Conservation (phyloP, 2,329 filamentous ascomycete genomes). For the Fusarium sororula region DNA sequence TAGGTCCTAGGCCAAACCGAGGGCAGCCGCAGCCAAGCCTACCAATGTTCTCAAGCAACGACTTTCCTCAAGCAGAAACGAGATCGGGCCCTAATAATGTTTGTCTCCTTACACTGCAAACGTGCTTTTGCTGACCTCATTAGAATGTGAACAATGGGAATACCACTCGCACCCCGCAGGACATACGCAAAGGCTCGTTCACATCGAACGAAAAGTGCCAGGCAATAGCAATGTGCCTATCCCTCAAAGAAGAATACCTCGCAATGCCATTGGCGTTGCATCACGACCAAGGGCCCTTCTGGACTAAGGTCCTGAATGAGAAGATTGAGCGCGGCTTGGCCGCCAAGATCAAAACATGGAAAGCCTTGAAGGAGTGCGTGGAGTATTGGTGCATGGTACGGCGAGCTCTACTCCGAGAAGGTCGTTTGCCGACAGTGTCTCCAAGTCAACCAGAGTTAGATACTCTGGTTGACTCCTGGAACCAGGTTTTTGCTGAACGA, state of each 20-base stretch:
- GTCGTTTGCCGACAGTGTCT: accelerated
- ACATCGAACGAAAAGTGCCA: neutral
- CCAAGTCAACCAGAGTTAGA: neutral
- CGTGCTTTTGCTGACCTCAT: neutral
- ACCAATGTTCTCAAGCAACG: accelerated
- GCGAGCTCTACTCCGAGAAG: accelerated
- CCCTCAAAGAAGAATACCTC: neutral
- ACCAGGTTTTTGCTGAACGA: accelerated
- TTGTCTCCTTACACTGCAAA: accelerated
- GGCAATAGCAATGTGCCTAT: neutral
- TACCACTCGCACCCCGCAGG: neutral
- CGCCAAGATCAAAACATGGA: neutral
- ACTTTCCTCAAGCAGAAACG: neutral
- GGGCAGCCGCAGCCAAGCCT: neutral
- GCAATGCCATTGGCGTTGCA: accelerated
- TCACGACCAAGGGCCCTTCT: neutral
- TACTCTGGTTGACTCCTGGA: neutral
- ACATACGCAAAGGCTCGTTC: neutral
- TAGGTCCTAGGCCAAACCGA: neutral
- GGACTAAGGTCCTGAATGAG: neutral
- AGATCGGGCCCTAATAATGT: neutral
- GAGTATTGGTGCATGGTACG: accelerated
- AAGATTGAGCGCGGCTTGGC: neutral
- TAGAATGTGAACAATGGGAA: neutral
- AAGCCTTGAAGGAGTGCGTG: accelerated